Percentiles rank a stretch among this genome's conserved stretches.
Conservation (phyloP, 2,329 filamentous ascomycete species). For the Apiospora sp. region DNA sequence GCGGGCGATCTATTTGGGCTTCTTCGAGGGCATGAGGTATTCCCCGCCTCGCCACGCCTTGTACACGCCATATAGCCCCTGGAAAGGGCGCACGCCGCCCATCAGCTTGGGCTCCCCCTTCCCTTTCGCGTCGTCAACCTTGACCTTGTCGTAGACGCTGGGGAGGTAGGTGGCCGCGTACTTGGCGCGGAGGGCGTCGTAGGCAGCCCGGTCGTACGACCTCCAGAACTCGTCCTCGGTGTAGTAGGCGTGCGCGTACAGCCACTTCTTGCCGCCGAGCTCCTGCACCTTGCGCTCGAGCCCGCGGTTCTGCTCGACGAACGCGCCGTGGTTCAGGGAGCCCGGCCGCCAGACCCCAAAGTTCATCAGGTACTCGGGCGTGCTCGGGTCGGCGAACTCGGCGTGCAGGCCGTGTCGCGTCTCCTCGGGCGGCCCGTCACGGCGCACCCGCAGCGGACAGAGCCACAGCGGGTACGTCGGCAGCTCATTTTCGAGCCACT, state of each 20-base stretch:
- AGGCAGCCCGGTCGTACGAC: slow-evolving; percentile 66
- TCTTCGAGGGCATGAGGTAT: slow-evolving; percentile 47
- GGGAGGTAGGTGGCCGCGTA: slow-evolving; percentile 68
- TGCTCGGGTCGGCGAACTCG: slow-evolving; percentile 49
- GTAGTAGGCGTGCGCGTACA: slow-evolving; percentile 76
- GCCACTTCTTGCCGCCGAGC: slow-evolving; percentile 71
- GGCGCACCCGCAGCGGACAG: slow-evolving; percentile 57
- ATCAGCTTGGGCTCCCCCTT: slow-evolving; percentile 38
- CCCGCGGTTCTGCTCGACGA: slow-evolving; percentile 63
- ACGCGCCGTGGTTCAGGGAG: slow-evolving; percentile 50
- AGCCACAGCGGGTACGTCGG: slow-evolving; percentile 64
- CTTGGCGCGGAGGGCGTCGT: slow-evolving; percentile 63
- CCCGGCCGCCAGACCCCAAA: slow-evolving; percentile 69
- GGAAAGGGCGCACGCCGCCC: slow-evolving; percentile 50
- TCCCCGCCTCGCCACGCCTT: slow-evolving; percentile 54
- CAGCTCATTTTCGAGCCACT: slow-evolving; percentile 55
- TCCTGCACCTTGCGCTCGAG: slow-evolving; percentile 67
- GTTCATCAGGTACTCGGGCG: slow-evolving; percentile 59
- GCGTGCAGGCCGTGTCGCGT: slow-evolving; percentile 57
- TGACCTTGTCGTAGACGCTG: slow-evolving; percentile 73
- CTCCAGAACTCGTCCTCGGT: slow-evolving; percentile 73
- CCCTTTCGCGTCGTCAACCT: slow-evolving; percentile 52
- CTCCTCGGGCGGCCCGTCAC: slow-evolving; percentile 46
- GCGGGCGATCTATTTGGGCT: neutral
- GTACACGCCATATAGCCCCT: slow-evolving; percentile 56